Evolutionary conservation across 2,329 filamentous ascomycete genomes (phyloP).

Genomic region (Apiospora arundinis): DNA sequence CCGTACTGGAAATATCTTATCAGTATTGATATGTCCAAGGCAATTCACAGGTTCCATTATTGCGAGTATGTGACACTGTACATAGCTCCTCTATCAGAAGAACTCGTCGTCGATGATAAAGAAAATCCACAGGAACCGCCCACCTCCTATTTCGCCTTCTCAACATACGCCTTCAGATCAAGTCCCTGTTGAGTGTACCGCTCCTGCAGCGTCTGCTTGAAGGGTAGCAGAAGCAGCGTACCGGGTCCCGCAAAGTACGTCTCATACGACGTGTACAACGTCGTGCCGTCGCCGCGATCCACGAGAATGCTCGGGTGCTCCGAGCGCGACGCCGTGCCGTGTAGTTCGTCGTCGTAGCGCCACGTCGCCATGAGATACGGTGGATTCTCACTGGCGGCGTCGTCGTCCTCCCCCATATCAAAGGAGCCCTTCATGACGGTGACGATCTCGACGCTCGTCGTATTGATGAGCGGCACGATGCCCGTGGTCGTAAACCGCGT

Average conservation of each 20-base stretch:
- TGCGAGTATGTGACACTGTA: not conserved
- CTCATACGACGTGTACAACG: slow-evolving; percentile 37
- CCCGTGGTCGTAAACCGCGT: slow-evolving; percentile 36
- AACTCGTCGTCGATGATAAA: fast-evolving
- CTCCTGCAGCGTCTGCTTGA: slow-evolving; percentile 27
- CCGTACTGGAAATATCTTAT: no score
- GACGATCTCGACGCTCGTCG: slow-evolving; percentile 36
- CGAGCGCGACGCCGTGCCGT: slow-evolving; percentile 28
- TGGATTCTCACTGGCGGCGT: not conserved
- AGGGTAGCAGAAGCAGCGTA: slow-evolving; percentile 28
- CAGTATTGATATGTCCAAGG: no score
- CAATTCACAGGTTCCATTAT: no score
- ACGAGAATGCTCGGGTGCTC: slow-evolving; percentile 36
- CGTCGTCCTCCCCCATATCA: not conserved
- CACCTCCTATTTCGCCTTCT: slow-evolving; percentile 21
- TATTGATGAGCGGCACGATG: slow-evolving; percentile 32
- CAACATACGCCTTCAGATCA: slow-evolving; percentile 33
- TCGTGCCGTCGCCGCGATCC: slow-evolving; percentile 31
- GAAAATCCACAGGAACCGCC: not conserved
- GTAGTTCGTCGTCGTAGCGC: slow-evolving; percentile 33
- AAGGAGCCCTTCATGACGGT: slow-evolving; percentile 28
- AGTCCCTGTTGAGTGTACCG: slow-evolving; percentile 31
- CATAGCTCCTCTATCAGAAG: not conserved
- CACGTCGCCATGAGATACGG: slow-evolving; percentile 35
- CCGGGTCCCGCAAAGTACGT: slow-evolving; percentile 35